A percentile compares a stretch with the other conserved stretches of the same genome.
These are phyloP conservation scores for Pneumocystis jirovecii DNA, from an alignment of 1,139 yeast genomes.

Conservation along the genomic window DNA sequence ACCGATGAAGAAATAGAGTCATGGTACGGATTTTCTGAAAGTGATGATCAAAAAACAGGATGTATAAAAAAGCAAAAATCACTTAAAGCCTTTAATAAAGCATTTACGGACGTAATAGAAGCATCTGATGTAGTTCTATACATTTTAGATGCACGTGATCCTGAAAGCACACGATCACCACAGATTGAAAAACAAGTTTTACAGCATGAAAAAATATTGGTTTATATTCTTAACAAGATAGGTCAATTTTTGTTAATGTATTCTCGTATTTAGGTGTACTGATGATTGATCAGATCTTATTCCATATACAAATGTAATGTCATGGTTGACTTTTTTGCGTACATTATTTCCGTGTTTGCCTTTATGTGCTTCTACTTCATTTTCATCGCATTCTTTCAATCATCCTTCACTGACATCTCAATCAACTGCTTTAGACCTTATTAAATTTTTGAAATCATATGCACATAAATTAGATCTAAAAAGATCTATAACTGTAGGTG, in stretches of 20 bases:
- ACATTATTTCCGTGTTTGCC: constrained; percentile 87
- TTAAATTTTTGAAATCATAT: constrained; percentile 72
- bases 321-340: constrained; percentile 71
- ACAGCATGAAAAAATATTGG: constrained; percentile 63
- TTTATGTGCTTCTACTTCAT: constrained; percentile 41
- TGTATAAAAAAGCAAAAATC: constrained; percentile 45
- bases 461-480: constrained; percentile 73
- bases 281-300: constrained; percentile 35
- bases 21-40: constrained; percentile 28
- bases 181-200: constrained; percentile 83
- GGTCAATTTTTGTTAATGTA: constrained; percentile 22
- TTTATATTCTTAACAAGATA: constrained; percentile 75
- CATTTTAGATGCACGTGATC: constrained; percentile 94
- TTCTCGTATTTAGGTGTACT: background rate
- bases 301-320: constrained; percentile 66
- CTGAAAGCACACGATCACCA: constrained; percentile 84
- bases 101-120: constrained; percentile 78
- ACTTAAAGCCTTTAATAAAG: constrained; percentile 52
- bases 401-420: constrained; percentile 48
- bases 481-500: constrained; percentile 88
- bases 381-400: constrained; percentile 55
- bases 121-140: constrained; percentile 80
- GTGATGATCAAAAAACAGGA: constrained; percentile 14
- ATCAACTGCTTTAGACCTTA: constrained; percentile 56
- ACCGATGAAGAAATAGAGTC: constrained; percentile 28